These are phyloP conservation scores for Schrenkiella parvula DNA, from an alignment of 345 rosid species.

Conservation along the genomic window DNA sequence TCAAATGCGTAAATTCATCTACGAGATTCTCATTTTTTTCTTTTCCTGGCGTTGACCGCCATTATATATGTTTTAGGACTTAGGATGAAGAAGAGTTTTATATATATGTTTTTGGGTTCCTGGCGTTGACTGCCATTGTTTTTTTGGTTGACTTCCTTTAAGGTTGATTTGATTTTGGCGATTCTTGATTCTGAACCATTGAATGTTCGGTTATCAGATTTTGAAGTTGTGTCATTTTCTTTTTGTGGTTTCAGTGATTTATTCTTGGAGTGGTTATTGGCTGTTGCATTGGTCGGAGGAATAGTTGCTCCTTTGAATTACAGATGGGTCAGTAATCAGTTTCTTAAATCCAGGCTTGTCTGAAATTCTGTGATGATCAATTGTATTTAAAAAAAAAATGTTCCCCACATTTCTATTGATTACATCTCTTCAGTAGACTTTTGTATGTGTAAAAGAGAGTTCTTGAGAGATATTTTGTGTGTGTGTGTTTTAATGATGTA, in stretches of 20 bases:
- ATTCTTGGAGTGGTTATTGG: constrained; percentile 77
- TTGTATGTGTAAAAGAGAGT: neutral
- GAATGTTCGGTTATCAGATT: neutral
- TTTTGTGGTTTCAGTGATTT: constrained; percentile 45
- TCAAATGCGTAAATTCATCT: neutral
- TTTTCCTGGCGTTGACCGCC: too few relatives aligned
- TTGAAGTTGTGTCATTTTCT: neutral
- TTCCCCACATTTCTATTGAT: neutral
- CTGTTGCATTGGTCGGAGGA: constrained; percentile 75
- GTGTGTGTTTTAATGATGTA: neutral
- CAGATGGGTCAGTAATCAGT: constrained; percentile 68
- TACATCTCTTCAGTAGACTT: neutral
- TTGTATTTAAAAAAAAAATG: neutral
- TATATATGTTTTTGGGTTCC: neutral
- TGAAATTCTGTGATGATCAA: neutral
- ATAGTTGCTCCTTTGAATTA: constrained; percentile 79
- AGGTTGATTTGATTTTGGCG: neutral
- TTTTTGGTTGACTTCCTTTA: neutral
- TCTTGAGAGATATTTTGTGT: neutral
- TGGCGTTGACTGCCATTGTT: neutral
- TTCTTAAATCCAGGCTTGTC: neutral
- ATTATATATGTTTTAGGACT: too few relatives aligned
- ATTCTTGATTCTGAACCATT: neutral
- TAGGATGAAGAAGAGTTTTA: neutral
- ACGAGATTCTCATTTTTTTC: neutral